Conservation (phyloP, 208 protist genomes). For the Trypanosoma scelopori region DNA sequence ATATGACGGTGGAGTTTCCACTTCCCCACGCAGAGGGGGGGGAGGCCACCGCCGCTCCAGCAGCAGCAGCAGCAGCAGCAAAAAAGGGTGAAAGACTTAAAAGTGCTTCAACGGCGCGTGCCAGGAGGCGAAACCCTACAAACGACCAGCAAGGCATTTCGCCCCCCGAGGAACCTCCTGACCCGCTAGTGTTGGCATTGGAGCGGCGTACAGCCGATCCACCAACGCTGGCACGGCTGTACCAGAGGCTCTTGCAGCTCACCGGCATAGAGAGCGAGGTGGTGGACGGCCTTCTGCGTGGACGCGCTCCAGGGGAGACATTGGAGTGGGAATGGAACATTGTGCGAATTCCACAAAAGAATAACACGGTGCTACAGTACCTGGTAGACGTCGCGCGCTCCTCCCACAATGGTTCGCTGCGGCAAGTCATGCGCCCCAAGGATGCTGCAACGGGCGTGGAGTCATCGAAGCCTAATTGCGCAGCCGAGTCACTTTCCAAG, state of each 20-base stretch:
- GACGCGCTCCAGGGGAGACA: slow-evolving; percentile 44
- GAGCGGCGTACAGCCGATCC: slow-evolving; percentile 42
- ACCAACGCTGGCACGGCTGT: slow-evolving; percentile 48
- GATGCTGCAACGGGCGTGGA: slow-evolving; percentile 2
- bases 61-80: slow-evolving; percentile 1
- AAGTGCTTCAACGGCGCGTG: slow-evolving; percentile 10
- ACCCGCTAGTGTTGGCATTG: slow-evolving; percentile 43
- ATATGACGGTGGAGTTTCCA: slow-evolving; percentile 37
- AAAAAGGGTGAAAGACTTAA: slow-evolving; percentile 12
- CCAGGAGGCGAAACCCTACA: slow-evolving; percentile 18
- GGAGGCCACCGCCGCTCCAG: slow-evolving; percentile 3
- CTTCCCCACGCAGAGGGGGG: not conserved
- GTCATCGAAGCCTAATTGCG: not conserved
- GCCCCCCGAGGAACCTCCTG: slow-evolving; percentile 14
- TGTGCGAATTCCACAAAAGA: slow-evolving; percentile 36
- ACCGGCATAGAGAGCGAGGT: slow-evolving; percentile 48
- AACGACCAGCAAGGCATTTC: slow-evolving; percentile 1
- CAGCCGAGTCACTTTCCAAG: slow-evolving; percentile 5
- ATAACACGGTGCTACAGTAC: slow-evolving; percentile 35
- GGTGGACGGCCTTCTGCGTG: slow-evolving; percentile 59
- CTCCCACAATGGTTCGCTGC: slow-evolving; percentile 37
- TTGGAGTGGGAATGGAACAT: slow-evolving; percentile 79
- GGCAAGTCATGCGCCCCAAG: slow-evolving; percentile 4
- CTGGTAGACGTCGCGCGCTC: slow-evolving; percentile 64
- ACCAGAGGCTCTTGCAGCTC: slow-evolving; percentile 46